Percentiles rank a stretch among this genome's conserved stretches.
Evolutionary conservation across 768 basidiomycete genomes (phyloP).

Genomic region (Galerina sulciceps): DNA sequence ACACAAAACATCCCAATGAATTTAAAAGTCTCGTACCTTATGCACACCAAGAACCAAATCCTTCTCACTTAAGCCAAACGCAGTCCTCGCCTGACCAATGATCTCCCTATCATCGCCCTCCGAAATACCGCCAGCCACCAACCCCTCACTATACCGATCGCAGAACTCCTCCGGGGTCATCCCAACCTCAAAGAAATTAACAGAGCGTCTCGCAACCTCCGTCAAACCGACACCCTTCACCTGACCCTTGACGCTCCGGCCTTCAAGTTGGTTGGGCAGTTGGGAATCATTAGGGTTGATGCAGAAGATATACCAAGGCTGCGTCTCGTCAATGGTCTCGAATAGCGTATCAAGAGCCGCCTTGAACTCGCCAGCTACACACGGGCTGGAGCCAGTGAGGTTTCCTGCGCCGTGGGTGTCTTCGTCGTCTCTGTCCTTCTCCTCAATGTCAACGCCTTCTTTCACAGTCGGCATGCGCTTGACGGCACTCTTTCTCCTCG

Average conservation of each 20-base stretch:
- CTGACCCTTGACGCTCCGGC: conserved; percentile 89
- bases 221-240: conserved; percentile 80
- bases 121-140: conserved; percentile 57
- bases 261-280: conserved; percentile 92
- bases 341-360: conserved; percentile 85
- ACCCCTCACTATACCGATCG: conserved; percentile 75
- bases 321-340: conserved; percentile 86
- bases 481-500: conserved; percentile 76
- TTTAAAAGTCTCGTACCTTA: conserved; percentile 59
- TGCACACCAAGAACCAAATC: conserved; percentile 84
- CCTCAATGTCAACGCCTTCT: conserved; percentile 48
- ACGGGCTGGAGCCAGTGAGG: conserved; percentile 47
- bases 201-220: conserved; percentile 73
- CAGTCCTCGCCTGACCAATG: conserved; percentile 59
- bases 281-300: conserved; percentile 96
- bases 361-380: conserved; percentile 89
- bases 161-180: conserved; percentile 89
- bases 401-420: conserved; percentile 39
- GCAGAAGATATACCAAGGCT: conserved; percentile 91
- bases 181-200: conserved; percentile 77
- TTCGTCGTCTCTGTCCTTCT: conserved; percentile 58
- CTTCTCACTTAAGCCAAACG: conserved; percentile 61
- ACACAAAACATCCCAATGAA: neutral
- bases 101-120: conserved; percentile 65
- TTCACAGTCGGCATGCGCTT: conserved; percentile 62